Conservation (phyloP, 768 basidiomycete genomes). For the Boletellus sp. region DNA sequence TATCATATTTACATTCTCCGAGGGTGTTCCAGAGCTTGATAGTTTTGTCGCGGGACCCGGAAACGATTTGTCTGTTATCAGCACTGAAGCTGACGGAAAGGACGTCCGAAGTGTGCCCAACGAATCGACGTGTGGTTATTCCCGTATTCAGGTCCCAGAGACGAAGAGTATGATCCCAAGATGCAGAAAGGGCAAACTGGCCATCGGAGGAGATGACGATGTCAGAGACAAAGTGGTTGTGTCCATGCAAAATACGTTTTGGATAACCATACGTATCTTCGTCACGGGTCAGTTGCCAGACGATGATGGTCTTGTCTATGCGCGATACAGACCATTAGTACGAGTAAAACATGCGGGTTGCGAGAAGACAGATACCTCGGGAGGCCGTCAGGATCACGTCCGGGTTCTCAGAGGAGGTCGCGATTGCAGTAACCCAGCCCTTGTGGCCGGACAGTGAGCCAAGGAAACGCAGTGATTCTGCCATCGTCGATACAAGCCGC, state of each 20-base stretch:
- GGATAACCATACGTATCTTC: slow-evolving; percentile 92
- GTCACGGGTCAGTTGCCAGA: slow-evolving; percentile 96
- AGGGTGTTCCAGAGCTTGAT: slow-evolving; percentile 99
- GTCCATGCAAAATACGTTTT: slow-evolving; percentile 95
- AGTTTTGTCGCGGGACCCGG: slow-evolving; percentile 91
- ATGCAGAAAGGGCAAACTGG: slow-evolving; percentile 97
- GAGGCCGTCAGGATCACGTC: slow-evolving; percentile 99
- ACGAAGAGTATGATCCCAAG: slow-evolving; percentile 99
- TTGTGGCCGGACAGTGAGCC: slow-evolving; percentile 91
- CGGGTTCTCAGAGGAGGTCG: slow-evolving; percentile 97
- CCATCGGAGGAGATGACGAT: slow-evolving; percentile 99
- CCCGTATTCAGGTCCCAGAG: slow-evolving; percentile 99
- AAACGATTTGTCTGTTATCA: slow-evolving; percentile 99
- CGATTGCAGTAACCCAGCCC: slow-evolving; percentile 98
- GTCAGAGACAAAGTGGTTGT: slow-evolving; percentile 99
- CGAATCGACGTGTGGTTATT: slow-evolving; percentile 91
- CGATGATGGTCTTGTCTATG: slow-evolving; percentile 99
- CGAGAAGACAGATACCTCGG: slow-evolving; percentile 60
- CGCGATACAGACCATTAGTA: slow-evolving; percentile 34
- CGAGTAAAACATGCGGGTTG: slow-evolving; percentile 5
- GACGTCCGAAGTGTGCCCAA: slow-evolving; percentile 97
- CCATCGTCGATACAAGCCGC: slow-evolving; percentile 45
- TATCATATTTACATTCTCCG: slow-evolving; percentile 99
- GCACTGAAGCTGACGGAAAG: slow-evolving; percentile 99
- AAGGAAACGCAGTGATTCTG: slow-evolving; percentile 86